Evolutionary conservation across 805 yeast genomes (phyloP), one percentile per base, ranked within the genome.

Genomic region (Saccharomycopsis lassenensis): DNA sequence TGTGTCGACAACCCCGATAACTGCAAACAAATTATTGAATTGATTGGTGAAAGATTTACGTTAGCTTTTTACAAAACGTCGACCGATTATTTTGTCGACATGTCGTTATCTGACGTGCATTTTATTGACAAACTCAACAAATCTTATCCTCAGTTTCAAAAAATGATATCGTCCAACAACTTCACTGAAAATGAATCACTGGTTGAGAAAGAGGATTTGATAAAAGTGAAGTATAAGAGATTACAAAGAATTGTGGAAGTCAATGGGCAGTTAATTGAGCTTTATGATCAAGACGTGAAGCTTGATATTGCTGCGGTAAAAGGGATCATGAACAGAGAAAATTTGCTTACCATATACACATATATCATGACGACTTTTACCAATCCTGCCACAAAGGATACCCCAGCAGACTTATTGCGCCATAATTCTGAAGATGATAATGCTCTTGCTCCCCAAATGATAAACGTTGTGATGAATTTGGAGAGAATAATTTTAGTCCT

Each of bases 341-440:
- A 94, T 1, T 57, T 82, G 11, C 62, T 91, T 43, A 79, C 93
- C 1, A 59, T 91, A 10, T 57, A 89, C 45, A 89, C 86, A 53
- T 91, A 78, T 53, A 64, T 81, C 2, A 61, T 87, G 49, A 81
- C 85, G 30, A 91, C 97, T 0, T 91, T 91, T 53, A 80, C 95
- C 0, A 78, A 78, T 55, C 94, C 94, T 0, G 68, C 73, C 43
- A 77, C 80, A 1, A 71, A 71, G 4, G 74, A 72, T 29, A 60
- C 74, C 1, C 82, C 84, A 1, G 78, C 86, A 0, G 87, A 78
- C 58, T 74, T 64, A 21, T 61, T 80, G 40, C 72, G 77, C 37
- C 87, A 80, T 48, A 78, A 78, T 48, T 69, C 69, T 44, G 71
- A 65, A n/a, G 59, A 66, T 24, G 71, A 69, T 42, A 61, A 57